phyloP scores from a whole-genome alignment of 352 stramenopile genomes.

The Phytophthora agathidicida region DNA sequence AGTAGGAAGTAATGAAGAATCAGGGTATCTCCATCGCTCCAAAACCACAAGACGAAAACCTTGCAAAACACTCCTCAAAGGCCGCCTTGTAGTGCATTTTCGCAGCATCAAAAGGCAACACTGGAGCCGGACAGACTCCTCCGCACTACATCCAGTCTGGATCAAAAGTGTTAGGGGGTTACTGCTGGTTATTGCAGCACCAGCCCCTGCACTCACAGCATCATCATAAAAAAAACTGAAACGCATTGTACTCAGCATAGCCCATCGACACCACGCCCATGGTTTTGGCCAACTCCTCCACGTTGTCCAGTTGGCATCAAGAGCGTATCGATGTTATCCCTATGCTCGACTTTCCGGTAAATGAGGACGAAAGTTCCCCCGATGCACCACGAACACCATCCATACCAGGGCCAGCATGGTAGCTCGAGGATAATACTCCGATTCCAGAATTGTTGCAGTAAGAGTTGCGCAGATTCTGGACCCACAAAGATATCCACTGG shows the following conservation, averaged over 20 bases:
- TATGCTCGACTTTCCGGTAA: background rate
- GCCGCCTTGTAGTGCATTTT: background rate
- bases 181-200: background rate
- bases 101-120: background rate
- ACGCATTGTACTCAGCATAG: background rate
- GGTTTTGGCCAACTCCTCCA: slow-evolving; percentile 6
- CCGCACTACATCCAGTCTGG: background rate
- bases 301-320: slow-evolving; percentile 3
- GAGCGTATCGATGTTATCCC: background rate
- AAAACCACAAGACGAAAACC: slow-evolving; percentile 7
- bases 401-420: background rate
- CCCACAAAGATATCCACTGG: background rate
- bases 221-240: background rate
- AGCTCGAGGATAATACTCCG: too few relatives aligned
- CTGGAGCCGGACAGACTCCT: background rate
- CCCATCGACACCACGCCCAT: background rate
- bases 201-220: background rate
- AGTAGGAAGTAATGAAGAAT: background rate
- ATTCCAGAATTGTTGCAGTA: background rate
- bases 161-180: background rate
- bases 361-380: background rate
- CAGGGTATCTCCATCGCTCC: background rate
- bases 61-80: background rate
- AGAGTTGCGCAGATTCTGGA: slow-evolving; percentile 9
- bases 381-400: background rate